These are phyloP conservation scores for Haplosporangium sp. DNA, from an alignment of 371 early-diverging fungal species.

Conservation along the genomic window DNA sequence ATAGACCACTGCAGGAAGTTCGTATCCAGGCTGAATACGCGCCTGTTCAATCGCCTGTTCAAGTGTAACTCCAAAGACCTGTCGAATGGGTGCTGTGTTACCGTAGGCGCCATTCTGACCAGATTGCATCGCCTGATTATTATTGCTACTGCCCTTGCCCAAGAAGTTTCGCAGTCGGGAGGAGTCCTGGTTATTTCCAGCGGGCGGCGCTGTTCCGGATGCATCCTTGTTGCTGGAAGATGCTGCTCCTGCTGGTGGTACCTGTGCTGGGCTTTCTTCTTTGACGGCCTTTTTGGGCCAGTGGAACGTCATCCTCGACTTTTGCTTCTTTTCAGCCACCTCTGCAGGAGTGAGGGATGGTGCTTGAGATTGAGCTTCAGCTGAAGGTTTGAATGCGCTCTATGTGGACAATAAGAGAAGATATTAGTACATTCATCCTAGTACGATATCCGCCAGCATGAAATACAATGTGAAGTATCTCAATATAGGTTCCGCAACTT, in stretches of 20 bases:
- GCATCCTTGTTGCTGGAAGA: constrained; percentile 3
- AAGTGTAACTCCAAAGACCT: constrained; percentile 80
- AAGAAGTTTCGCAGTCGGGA: constrained; percentile 40
- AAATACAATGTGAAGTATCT: not conserved
- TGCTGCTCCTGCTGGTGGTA: not conserved
- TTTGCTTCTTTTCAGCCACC: constrained; percentile 57
- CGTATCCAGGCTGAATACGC: constrained; percentile 75
- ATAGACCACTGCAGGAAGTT: constrained; percentile 91
- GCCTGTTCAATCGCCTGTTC: constrained; percentile 73
- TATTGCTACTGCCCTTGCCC: constrained; percentile 31
- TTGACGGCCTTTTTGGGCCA: constrained; percentile 54
- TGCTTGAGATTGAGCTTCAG: constrained; percentile 10
- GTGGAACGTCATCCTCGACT: constrained; percentile 53
- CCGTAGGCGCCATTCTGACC: constrained; percentile 6
- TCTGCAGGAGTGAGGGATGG: constrained; percentile 25
- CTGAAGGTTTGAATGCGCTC: constrained; percentile 11
- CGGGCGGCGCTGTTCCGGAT: not conserved
- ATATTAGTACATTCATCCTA: not conserved
- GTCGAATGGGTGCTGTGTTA: constrained; percentile 42
- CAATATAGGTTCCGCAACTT: not conserved
- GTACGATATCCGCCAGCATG: too few species aligned
- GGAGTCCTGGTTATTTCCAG: constrained; percentile 18
- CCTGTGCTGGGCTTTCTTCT: constrained; percentile 21
- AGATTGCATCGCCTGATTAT: constrained; percentile 9
- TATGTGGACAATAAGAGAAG: not conserved